Evolutionary conservation across 306 rosid species (phyloP).

Genomic region (Acacia acuminata): DNA sequence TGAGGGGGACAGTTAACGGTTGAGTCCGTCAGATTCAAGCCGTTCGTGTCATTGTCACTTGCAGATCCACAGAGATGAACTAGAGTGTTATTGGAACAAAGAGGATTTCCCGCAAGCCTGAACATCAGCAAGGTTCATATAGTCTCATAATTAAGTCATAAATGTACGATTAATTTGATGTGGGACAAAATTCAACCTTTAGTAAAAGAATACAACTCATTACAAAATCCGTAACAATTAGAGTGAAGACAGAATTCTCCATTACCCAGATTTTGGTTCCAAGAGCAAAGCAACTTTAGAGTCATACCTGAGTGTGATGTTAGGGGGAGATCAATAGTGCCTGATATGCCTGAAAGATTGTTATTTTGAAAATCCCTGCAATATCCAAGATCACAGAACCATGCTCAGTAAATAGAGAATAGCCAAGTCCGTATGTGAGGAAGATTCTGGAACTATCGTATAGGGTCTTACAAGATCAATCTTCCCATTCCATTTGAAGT

Average conservation of each 20-base stretch:
- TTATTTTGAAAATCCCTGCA: slow-evolving; percentile 86
- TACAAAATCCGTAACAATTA: slow-evolving; percentile 13
- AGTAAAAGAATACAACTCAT: not conserved
- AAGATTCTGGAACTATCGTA: slow-evolving; percentile 22
- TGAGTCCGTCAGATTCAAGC: slow-evolving; percentile 25
- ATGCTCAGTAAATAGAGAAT: slow-evolving; percentile 17
- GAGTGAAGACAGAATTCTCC: slow-evolving; percentile 8
- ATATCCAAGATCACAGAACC: slow-evolving; percentile 25
- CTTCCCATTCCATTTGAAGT: slow-evolving; percentile 36
- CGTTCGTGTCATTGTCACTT: slow-evolving; percentile 21
- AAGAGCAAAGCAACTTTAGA: slow-evolving; percentile 38
- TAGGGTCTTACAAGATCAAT: slow-evolving; percentile 67
- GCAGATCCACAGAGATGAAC: slow-evolving; percentile 54
- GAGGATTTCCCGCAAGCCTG: slow-evolving; percentile 94
- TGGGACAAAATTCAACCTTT: slow-evolving; percentile 7
- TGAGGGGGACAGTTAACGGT: slow-evolving; percentile 40
- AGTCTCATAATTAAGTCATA: not conserved
- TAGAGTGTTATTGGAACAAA: slow-evolving; percentile 53
- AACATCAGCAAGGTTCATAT: slow-evolving; percentile 32
- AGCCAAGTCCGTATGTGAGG: not conserved
- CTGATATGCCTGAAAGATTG: slow-evolving; percentile 49
- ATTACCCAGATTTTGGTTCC: slow-evolving; percentile 20
- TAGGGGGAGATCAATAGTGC: slow-evolving; percentile 55
- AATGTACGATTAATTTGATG: slow-evolving; percentile 17
- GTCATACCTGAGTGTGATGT: slow-evolving; percentile 75